Conservation (phyloP, 495 filamentous ascomycete genomes). For the Thermothielavioides terrestris region DNA sequence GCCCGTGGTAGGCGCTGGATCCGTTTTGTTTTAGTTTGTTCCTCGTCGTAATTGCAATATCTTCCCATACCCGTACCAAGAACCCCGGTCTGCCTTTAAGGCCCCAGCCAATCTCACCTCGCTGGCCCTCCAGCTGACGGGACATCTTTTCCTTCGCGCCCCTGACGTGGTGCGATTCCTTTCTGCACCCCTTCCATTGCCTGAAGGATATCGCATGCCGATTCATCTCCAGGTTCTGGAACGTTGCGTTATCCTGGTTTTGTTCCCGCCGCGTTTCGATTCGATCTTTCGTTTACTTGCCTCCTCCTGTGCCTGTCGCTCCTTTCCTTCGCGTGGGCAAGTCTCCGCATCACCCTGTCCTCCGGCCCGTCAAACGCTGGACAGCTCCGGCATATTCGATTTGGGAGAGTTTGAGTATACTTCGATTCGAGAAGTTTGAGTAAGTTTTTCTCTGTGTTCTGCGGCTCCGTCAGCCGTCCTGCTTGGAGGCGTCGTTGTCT, state of each 20-base stretch:
- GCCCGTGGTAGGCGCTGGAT: constrained; percentile 1
- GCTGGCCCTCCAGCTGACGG: neutral
- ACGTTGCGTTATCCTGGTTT: neutral
- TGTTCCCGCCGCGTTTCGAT: neutral
- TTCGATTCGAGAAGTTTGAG: too few relatives aligned
- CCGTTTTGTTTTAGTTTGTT: constrained; percentile 13
- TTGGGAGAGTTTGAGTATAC: too few relatives aligned
- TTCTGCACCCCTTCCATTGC: constrained; percentile 5
- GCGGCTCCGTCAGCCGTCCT: too few relatives aligned
- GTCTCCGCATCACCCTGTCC: constrained; percentile 9
- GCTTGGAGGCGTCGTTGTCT: too few relatives aligned
- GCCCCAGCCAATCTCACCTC: constrained; percentile 20
- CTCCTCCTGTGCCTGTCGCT: constrained; percentile 5
- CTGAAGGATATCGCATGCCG: constrained; percentile 5
- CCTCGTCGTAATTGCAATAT: constrained; percentile 13
- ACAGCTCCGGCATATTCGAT: too few relatives aligned
- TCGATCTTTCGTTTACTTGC: neutral
- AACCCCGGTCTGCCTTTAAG: constrained; percentile 7
- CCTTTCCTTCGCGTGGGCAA: constrained; percentile 13
- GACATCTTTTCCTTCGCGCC: constrained; percentile 7
- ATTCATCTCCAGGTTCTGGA: neutral
- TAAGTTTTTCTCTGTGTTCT: too few relatives aligned
- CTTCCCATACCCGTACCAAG: constrained; percentile 7
- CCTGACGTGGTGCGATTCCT: constrained; percentile 6
- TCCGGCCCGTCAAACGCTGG: neutral